A percentile compares a stretch with the other conserved stretches of the same genome.
Evolutionary conservation across 1,284 basidiomycete species (phyloP).

Genomic region (Apiotrichum akiyoshidainum): DNA sequence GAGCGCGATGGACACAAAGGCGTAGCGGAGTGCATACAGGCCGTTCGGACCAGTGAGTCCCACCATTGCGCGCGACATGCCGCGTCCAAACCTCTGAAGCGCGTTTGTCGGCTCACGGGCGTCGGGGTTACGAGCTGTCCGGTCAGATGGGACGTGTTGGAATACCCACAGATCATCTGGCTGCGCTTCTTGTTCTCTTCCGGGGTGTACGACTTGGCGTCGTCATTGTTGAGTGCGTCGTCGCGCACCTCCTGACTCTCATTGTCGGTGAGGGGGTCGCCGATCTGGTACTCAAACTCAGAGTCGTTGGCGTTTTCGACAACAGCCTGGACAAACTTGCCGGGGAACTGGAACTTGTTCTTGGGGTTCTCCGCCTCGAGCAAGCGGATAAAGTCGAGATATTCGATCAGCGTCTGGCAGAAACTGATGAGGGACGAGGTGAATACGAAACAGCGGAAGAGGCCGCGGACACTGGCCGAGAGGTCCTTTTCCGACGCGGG

Average conservation of each 20-base stretch:
- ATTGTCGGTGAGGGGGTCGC: slow-evolving; percentile 7
- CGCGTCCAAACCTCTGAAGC: slow-evolving; percentile 35
- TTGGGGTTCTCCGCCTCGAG: slow-evolving; percentile 46
- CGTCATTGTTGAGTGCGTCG: background rate
- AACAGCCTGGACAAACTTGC: slow-evolving; percentile 49
- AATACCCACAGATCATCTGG: background rate
- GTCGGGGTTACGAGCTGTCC: slow-evolving; percentile 34
- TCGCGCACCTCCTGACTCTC: background rate
- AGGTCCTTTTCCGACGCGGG: slow-evolving; percentile 3
- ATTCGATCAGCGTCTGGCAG: slow-evolving; percentile 37
- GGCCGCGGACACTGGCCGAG: slow-evolving; percentile 38
- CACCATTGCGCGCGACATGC: slow-evolving; percentile 24
- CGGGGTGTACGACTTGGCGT: background rate
- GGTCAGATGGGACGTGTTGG: background rate
- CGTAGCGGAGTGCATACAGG: slow-evolving; percentile 60
- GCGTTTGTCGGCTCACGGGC: slow-evolving; percentile 41
- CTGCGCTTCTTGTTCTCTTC: slow-evolving; percentile 3
- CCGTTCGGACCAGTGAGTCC: slow-evolving; percentile 37
- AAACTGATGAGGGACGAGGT: slow-evolving; percentile 49
- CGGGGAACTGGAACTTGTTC: slow-evolving; percentile 52
- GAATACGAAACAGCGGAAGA: slow-evolving; percentile 53
- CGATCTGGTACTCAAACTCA: background rate
- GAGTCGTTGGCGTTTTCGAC: slow-evolving; percentile 38
- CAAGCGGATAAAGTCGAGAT: slow-evolving; percentile 40
- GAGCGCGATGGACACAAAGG: slow-evolving; percentile 57